These are phyloP conservation scores for Xylaria acuta DNA, from an alignment of 495 filamentous ascomycete species.

Conservation along the genomic window DNA sequence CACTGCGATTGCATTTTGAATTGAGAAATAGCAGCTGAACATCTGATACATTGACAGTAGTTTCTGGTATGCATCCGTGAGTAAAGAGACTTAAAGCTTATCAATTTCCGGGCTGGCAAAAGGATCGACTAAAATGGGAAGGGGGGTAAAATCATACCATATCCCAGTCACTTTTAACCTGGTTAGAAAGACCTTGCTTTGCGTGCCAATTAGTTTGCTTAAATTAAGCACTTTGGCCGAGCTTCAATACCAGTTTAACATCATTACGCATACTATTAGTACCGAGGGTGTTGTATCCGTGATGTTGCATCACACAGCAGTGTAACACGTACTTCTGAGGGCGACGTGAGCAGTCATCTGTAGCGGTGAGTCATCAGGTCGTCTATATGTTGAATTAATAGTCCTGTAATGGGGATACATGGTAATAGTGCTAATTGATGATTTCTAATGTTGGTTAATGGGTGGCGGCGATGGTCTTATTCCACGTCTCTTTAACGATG, in stretches of 20 bases:
- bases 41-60: not conserved
- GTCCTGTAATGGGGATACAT: not conserved
- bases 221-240: not conserved
- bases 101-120: not conserved
- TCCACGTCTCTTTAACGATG: slow-evolving; percentile 46
- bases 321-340: not conserved
- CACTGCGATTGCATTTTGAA: not conserved
- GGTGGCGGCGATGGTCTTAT: slow-evolving; percentile 22
- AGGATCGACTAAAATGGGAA: not conserved
- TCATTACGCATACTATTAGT: not conserved
- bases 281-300: not conserved
- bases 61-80: not conserved
- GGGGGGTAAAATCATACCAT: not conserved
- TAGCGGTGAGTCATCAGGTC: not conserved
- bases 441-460: not conserved
- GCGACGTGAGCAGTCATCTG: not conserved
- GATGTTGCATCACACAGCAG: not conserved
- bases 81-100: not conserved
- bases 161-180: not conserved
- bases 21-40: not conserved
- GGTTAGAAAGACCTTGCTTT: not conserved
- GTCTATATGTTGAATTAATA: not conserved
- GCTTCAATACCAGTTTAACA: not conserved
- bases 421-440: not conserved
- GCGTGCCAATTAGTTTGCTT: not conserved